Base-by-base conservation (phyloP, 345 rosid species). In the Hibiscus tridactylites region DNA sequence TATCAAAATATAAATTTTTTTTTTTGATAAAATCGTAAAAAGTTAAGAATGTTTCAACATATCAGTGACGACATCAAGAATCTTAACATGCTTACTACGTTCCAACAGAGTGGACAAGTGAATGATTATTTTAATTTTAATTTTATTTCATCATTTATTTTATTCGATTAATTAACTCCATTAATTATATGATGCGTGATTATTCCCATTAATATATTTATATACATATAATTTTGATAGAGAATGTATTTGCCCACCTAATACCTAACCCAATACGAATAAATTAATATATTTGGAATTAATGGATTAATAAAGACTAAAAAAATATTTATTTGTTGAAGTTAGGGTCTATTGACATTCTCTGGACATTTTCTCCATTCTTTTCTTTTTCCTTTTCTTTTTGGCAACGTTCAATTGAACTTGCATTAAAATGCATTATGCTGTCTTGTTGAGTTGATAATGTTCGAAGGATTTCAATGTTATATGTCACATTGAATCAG, bases 181-280 rank as follows among this genome's bases (percentile, higher is more conserved):
- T 47, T 47, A 47, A 47, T 47, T 47, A 13, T 47, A 9, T 4
- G 52, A 12, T 47, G 15, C 52, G 52, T 47, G 52, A 12, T 47
- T 12, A 47, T 47, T 47, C 15, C 10, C 16, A 9, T 47, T 11
- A 47, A 12, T 47, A 12, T 47, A 12, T 11, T 47, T 47, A 47
- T 16, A 15, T 52, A n/a, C 9, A 37, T 52, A 52, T 52, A 59
- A 75, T 24, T 64, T 56, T 8, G 16, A 56, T 31, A 53, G 24
- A 71, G 81, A 79, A 78, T 76, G 74, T 65, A 73, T 73, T 75
- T 35, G 81, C 13, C 73, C 59, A 79, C 83, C 83, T 74, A 81
- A 81, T 80, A 76, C 83, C 82, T 81, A 81, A 79, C 71, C 77
- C 67, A 73, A 28, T 42, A 65, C 8, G 39, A 9, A 19, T 21